Percentiles rank a stretch among this genome's conserved stretches.
Evolutionary conservation across 2,329 filamentous ascomycete species (phyloP).

Genomic region (Pseudogymnoascus sp.): DNA sequence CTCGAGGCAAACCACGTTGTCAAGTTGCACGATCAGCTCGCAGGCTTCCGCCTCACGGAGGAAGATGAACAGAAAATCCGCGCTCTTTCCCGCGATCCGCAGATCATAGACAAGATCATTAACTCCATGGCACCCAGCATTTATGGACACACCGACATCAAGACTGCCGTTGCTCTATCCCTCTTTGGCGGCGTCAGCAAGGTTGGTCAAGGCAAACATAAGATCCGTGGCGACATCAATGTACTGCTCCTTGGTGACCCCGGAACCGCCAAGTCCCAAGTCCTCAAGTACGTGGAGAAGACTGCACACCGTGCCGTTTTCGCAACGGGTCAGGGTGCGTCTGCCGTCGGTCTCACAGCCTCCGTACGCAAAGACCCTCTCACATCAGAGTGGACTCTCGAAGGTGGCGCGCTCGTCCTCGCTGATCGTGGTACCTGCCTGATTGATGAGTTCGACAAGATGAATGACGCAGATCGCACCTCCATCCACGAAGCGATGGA

Average conservation of each 20-base stretch:
- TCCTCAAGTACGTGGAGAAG: conserved; percentile 96
- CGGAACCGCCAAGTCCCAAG: conserved; percentile 94
- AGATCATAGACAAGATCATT: conserved; percentile 87
- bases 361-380: conserved; percentile 91
- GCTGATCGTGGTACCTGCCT: conserved; percentile 91
- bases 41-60: conserved; percentile 89
- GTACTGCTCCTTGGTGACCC: conserved; percentile 92
- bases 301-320: conserved; percentile 95
- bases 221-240: conserved; percentile 95
- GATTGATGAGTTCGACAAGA: conserved; percentile 99
- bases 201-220: conserved; percentile 76
- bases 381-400: conserved; percentile 94
- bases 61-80: conserved; percentile 90
- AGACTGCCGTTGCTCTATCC: conserved; percentile 89
- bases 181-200: conserved; percentile 94
- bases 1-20: conserved; percentile 95
- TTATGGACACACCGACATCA: conserved; percentile 93
- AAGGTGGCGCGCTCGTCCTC: conserved; percentile 89
- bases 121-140: conserved; percentile 93
- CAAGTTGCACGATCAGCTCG: conserved; percentile 94
- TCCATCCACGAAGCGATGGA: conserved; percentile 99
- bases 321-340: conserved; percentile 93
- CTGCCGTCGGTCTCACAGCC: conserved; percentile 92
- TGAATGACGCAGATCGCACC: conserved; percentile 97
- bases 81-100: conserved; percentile 75